Evolutionary conservation across 179 eudicot species (phyloP), one percentile per base, ranked within the genome.

Genomic region (Vitellaria paradoxa): DNA sequence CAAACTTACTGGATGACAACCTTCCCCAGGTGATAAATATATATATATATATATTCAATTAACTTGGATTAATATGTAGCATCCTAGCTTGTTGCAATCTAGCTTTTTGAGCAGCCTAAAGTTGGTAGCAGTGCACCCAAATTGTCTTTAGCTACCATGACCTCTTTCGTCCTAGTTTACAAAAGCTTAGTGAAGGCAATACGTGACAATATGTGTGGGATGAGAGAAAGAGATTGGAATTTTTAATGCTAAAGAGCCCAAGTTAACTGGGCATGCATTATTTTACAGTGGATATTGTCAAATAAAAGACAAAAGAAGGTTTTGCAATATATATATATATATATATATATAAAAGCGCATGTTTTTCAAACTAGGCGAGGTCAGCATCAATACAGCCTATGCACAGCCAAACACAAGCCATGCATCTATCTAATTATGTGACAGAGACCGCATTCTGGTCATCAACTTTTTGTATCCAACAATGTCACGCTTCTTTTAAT

Each of bases 401-500:
- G 18, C 66, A 73, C 66, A 73, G 65, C 76, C 65, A 73, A 26
- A 30, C 37, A 30, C 2, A 30, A 30, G 37, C 37, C 37, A 30
- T 30, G 37, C 37, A 30, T 40, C 66, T 18, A 20, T 6, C 7
- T 40, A 14, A 30, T n/a, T 59, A 3, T 0, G 67, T 20, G 66
- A 59, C 40, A 57, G 66, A 10, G 66, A 59, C 23, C 20, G 24
- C 8, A 0, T 10, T 45, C 21, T 49, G 15, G 21, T 47, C 66
- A 63, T 49, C 56, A 47, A 46, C 56, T 4, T 63, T 23, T 60
- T 40, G 76, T 62, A 74, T 74, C 71, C 77, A 62, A 74, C 68
- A 23, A 74, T 62, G 42, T 30, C 62, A 75, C 70, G 70, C 30
- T 65, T 75, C 70, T 12, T 60, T 30, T 0, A 30, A n/a, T n/a